A percentile compares a stretch with the other conserved stretches of the same genome.
These are phyloP conservation scores for Nothopassalora personata DNA, from an alignment of 2,329 filamentous ascomycete species.

Conservation along the genomic window DNA sequence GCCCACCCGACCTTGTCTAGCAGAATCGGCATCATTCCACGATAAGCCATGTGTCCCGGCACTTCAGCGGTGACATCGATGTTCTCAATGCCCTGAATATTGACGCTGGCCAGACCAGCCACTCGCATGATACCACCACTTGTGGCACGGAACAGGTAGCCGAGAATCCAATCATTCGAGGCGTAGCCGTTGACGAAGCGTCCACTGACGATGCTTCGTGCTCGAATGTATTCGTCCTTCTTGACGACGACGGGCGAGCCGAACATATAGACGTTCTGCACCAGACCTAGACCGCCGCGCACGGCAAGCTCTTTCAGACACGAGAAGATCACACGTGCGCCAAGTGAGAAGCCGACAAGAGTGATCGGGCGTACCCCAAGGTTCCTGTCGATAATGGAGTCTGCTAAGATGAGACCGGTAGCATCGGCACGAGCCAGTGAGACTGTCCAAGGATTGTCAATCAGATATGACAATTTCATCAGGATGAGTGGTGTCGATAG, in stretches of 20 bases:
- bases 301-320: constrained; percentile 81
- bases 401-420: constrained; percentile 85
- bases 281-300: constrained; percentile 75
- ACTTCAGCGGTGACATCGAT: constrained; percentile 81
- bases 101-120: constrained; percentile 73
- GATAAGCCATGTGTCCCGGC: constrained; percentile 93
- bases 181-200: constrained; percentile 93
- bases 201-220: constrained; percentile 79
- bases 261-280: constrained; percentile 95
- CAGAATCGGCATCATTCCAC: constrained; percentile 81
- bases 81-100: constrained; percentile 83
- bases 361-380: constrained; percentile 87
- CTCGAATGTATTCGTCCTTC: constrained; percentile 78
- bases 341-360: constrained; percentile 89
- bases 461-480: constrained; percentile 89
- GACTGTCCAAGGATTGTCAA: constrained; percentile 98
- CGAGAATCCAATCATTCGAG: constrained; percentile 91
- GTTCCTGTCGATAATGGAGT: constrained; percentile 87
- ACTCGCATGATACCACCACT: constrained; percentile 85
- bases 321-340: constrained; percentile 85
- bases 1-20: constrained; percentile 85
- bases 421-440: constrained; percentile 84
- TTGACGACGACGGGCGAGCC: constrained; percentile 89
- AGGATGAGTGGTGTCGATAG: constrained; percentile 87
- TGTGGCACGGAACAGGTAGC: constrained; percentile 90